Conservation (phyloP, 2,329 filamentous ascomycete genomes). For the Arthrobotrys musiformis region DNA sequence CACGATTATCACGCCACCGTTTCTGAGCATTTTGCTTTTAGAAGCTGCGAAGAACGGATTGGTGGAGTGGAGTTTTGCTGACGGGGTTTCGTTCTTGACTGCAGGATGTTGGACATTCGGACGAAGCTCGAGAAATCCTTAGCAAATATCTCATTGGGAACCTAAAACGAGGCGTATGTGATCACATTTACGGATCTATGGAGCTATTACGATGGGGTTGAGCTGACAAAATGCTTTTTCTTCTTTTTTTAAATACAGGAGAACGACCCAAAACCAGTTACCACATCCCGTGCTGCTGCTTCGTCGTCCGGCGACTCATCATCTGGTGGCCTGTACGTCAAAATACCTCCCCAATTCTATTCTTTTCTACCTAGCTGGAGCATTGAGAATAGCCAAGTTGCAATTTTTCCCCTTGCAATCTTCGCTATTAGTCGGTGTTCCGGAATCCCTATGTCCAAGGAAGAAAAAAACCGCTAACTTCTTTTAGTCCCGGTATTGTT, state of each 20-base stretch:
- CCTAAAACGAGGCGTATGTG: constrained; percentile 81
- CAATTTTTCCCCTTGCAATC: neutral
- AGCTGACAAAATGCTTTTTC: too few relatives aligned
- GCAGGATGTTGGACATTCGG: constrained; percentile 92
- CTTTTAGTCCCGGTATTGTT: constrained; percentile 36
- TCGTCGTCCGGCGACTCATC: constrained; percentile 21
- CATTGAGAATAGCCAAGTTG: neutral
- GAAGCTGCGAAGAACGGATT: neutral
- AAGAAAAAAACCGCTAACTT: constrained; percentile 13
- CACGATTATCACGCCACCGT: constrained; percentile 34
- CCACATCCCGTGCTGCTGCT: neutral
- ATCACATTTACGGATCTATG: neutral
- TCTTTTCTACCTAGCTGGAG: neutral
- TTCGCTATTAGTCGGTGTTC: neutral
- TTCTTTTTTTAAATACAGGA: constrained; percentile 3
- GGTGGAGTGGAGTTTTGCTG: constrained; percentile 14
- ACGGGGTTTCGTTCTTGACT: neutral
- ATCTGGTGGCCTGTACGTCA: constrained; percentile 46
- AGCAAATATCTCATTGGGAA: constrained; percentile 77
- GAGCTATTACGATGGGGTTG: neutral
- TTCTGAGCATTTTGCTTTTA: neutral
- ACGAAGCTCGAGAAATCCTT: constrained; percentile 96
- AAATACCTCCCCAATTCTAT: neutral
- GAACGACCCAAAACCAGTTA: constrained; percentile 37
- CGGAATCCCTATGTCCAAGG: neutral